These are phyloP conservation scores for Claviceps paspali DNA, from an alignment of 2,329 filamentous ascomycete genomes.

Conservation along the genomic window DNA sequence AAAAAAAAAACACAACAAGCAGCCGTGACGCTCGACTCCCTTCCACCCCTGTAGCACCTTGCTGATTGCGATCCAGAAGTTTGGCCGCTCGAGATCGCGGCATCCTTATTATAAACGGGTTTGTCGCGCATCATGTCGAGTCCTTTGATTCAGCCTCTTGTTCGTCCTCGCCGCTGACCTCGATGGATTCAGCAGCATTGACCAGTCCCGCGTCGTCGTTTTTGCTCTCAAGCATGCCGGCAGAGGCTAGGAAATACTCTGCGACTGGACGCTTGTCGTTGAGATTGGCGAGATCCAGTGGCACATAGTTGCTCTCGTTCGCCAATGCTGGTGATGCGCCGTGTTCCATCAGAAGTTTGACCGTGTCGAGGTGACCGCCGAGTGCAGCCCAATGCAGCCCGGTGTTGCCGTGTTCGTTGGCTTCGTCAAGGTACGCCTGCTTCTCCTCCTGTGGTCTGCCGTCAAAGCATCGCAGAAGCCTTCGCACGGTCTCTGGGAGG, in stretches of 20 bases:
- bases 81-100: background rate
- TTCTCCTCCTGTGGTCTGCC: conserved; percentile 24
- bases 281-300: conserved; percentile 58
- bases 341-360: conserved; percentile 59
- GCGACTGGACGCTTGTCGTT: conserved; percentile 52
- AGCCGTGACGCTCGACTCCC: no score
- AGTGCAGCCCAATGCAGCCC: conserved; percentile 87
- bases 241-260: conserved; percentile 40
- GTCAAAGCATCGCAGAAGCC: conserved; percentile 28
- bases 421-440: conserved; percentile 45
- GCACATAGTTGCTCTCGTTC: conserved; percentile 74
- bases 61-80: background rate
- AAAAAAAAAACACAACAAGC: no score
- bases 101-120: background rate
- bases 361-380: conserved; percentile 69
- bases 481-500: conserved; percentile 27
- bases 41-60: no score
- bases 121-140: background rate
- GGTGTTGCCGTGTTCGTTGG: conserved; percentile 78
- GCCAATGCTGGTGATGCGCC: conserved; percentile 65
- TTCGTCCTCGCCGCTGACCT: conserved; percentile 19
- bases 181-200: conserved; percentile 21
- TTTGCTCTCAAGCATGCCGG: conserved; percentile 30
- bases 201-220: conserved; percentile 30
- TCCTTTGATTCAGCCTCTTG: conserved; percentile 10